Percentiles rank a stretch among this genome's conserved stretches.
Evolutionary conservation across 164 flowering plant genomes (phyloP).

Genomic region (Magnolia officinalis): DNA sequence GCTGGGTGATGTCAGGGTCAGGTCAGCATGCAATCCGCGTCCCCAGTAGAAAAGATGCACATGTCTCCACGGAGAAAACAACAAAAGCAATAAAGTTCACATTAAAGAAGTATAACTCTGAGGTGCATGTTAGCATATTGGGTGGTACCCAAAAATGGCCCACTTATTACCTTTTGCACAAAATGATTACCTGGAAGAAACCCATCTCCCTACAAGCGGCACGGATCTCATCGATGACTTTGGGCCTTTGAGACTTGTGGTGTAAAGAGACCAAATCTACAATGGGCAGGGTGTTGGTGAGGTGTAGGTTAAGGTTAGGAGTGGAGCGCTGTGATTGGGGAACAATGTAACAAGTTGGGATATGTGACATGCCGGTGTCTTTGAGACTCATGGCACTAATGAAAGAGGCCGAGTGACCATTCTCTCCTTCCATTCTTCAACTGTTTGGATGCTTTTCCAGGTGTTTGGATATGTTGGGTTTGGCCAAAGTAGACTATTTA

Average conservation of each 20-base stretch:
- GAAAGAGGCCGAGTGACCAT: conserved; percentile 7
- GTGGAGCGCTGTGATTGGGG: conserved; percentile 34
- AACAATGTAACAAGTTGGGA: conserved; percentile 36
- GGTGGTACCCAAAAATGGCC: too few species aligned
- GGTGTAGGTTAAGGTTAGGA: neutral
- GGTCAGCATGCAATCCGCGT: neutral
- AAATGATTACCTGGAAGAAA: conserved; percentile 35
- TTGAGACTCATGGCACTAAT: conserved; percentile 36
- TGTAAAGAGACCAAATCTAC: conserved; percentile 26
- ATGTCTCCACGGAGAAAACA: neutral
- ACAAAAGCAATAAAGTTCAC: neutral
- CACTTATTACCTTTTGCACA: neutral
- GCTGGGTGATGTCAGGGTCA: neutral
- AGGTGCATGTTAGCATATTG: neutral
- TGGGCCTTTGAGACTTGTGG: conserved; percentile 20
- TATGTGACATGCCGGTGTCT: conserved; percentile 20
- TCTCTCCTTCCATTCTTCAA: neutral
- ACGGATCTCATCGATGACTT: conserved; percentile 19
- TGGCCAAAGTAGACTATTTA: too few species aligned
- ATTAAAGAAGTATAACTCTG: neutral
- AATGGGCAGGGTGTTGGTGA: conserved; percentile 18
- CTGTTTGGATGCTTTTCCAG: too few species aligned
- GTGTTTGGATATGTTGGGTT: too few species aligned
- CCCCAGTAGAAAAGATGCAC: neutral
- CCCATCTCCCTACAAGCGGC: conserved; percentile 40